phyloP scores from a whole-genome alignment of 176 grass and related monocot species.

The Carex myosuroides region DNA sequence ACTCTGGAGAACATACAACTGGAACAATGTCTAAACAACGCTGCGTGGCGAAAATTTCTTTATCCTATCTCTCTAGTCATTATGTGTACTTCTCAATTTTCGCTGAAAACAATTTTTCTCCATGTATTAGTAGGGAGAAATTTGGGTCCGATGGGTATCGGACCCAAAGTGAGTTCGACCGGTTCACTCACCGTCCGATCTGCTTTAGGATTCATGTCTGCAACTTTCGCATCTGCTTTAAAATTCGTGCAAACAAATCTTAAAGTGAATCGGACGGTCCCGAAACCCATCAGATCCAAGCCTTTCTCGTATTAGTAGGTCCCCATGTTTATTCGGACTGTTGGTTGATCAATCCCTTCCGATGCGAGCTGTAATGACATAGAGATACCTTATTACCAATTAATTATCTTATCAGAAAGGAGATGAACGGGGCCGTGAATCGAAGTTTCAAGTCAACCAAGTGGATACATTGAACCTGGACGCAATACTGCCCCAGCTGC shows the following conservation, averaged over 20 bases:
- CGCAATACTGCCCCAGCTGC: neutral
- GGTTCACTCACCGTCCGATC: too few relatives aligned
- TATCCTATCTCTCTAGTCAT: neutral
- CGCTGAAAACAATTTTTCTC: neutral
- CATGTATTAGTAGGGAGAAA: neutral
- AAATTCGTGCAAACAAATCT: too few relatives aligned
- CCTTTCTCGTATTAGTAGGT: neutral
- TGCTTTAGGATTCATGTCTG: too few relatives aligned
- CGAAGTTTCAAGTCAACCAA: neutral
- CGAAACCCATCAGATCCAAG: too few relatives aligned
- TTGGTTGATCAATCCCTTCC: neutral
- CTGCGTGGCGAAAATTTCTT: neutral
- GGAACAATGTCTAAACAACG: neutral
- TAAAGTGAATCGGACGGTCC: too few relatives aligned
- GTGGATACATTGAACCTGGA: neutral
- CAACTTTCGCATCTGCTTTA: too few relatives aligned
- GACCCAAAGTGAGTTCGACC: too few relatives aligned
- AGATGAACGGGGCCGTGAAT: neutral
- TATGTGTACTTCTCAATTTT: neutral
- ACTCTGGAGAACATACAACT: conserved; percentile 11
- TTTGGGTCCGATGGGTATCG: too few relatives aligned
- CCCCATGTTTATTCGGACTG: neutral
- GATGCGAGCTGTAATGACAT: neutral
- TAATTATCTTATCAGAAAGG: neutral
- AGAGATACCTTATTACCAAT: neutral